A percentile compares a stretch with the other conserved stretches of the same genome.
These are phyloP conservation scores for Rhizopogon roseolus DNA, from an alignment of 768 basidiomycete species.

Conservation along the genomic window DNA sequence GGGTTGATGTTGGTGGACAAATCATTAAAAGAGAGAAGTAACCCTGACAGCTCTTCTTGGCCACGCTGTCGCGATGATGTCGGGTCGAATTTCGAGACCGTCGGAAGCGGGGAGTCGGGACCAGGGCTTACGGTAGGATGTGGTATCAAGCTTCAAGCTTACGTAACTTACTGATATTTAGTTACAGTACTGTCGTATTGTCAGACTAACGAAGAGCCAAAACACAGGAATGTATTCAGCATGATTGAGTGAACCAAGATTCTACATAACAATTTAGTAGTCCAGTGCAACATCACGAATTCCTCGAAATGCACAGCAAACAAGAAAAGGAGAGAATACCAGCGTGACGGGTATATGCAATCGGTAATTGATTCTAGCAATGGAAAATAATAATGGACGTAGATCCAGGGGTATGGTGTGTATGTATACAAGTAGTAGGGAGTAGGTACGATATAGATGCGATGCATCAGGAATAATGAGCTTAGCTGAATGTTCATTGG, in stretches of 20 bases:
- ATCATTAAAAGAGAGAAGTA: slow-evolving; percentile 24
- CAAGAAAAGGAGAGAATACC: slow-evolving; percentile 3
- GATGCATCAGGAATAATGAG: neutral
- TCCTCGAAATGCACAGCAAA: slow-evolving; percentile 2
- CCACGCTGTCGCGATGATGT: slow-evolving; percentile 42
- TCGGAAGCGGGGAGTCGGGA: slow-evolving; percentile 27
- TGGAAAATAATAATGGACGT: neutral
- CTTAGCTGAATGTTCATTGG: slow-evolving; percentile 18
- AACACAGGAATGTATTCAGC: neutral
- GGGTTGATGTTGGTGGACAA: too few relatives aligned
- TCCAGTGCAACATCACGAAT: neutral
- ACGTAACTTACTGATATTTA: neutral
- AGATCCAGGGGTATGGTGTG: neutral
- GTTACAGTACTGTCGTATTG: too few relatives aligned
- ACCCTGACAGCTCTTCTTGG: slow-evolving; percentile 10
- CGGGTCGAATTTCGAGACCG: slow-evolving; percentile 33
- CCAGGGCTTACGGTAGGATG: slow-evolving; percentile 27
- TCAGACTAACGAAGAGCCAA: too few relatives aligned
- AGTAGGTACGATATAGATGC: neutral
- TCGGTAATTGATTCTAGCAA: neutral
- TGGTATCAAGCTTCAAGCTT: slow-evolving; percentile 6
- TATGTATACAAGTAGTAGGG: neutral
- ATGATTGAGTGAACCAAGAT: neutral
- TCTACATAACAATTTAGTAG: too few relatives aligned
- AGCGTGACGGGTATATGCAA: neutral